Conservation (phyloP, 2,329 filamentous ascomycete genomes). For the Ceratocystis cacaofunesta region DNA sequence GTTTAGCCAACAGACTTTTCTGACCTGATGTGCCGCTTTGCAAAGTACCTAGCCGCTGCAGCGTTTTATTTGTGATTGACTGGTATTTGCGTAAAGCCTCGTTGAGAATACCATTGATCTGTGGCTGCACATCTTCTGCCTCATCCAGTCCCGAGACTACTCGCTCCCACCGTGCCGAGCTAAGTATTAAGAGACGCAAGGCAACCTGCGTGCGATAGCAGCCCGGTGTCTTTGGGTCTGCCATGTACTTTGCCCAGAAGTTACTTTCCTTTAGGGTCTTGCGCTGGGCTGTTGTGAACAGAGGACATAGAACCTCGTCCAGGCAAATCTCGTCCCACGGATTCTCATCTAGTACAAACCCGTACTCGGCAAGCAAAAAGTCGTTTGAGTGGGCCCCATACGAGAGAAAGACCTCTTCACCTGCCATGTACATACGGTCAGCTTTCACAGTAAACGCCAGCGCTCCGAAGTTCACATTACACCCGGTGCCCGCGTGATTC, state of each 20-base stretch:
- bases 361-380: conserved; percentile 55
- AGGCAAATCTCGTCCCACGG: conserved; percentile 37
- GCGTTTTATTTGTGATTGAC: conserved; percentile 22
- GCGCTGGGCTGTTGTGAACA: conserved; percentile 25
- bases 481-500: conserved; percentile 40
- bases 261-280: conserved; percentile 30
- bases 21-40: conserved; percentile 24
- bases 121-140: conserved; percentile 28
- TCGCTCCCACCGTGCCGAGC: conserved; percentile 29
- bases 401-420: conserved; percentile 52
- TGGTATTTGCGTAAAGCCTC: conserved; percentile 28
- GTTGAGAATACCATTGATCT: conserved; percentile 26
- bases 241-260: conserved; percentile 37
- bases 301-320: conserved; percentile 33
- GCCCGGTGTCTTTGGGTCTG: conserved; percentile 32
- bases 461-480: conserved; percentile 35
- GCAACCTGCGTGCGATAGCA: conserved; percentile 44
- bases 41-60: conserved; percentile 24
- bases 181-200: conserved; percentile 28
- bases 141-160: conserved; percentile 35
- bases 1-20: conserved; percentile 23
- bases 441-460: conserved; percentile 41
- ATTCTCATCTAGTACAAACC: conserved; percentile 35
- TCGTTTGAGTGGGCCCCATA: conserved; percentile 62
- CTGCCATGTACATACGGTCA: conserved; percentile 33